Base-by-base conservation (phyloP, 768 basidiomycete genomes). In the Neoboletus subvelutipes region DNA sequence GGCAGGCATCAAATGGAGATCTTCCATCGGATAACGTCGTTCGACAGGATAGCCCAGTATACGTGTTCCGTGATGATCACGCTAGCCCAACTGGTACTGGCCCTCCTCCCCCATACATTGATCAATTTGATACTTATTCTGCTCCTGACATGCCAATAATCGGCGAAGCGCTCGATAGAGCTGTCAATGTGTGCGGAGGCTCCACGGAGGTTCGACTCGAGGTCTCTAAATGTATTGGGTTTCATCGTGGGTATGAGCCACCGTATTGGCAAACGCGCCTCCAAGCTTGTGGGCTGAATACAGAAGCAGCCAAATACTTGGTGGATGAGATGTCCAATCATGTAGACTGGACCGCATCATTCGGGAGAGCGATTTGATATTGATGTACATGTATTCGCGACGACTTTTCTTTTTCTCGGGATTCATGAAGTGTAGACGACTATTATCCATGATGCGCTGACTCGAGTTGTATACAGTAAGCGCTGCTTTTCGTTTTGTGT, bases 321-420 rank as follows among this genome's bases (percentile, higher is more conserved):
- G 55, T 73, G 28, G 58, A 63, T 22, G 70, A 64, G 52, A 73
- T 71, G 70, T 65, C 56, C 37, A 57, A 54, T 17, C 59, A 71
- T 15, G 60, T 64, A 4, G 62, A 73, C 9, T 66, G 63, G 65
- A 17, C 48, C 0, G 12, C 54, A 12, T 41, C 60, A 0, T 45
- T 48, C 5, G 45, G 48, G 15, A 61, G 36, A 33, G 26, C 26
- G 12, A 15, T 18, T 36, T 58, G 58, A 66, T 24, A 7, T 22
- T 22, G 17, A 31, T 8, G 18, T 11, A 4, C 20, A 20, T 29
- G 15, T 15, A 22, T 37, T 50, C 29, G 1, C 43, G 10, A 39
- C 15, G 36, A 39, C 15, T 50, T 12, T 28, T 53, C 1, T 52
- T 28, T 52, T 42, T 42, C 33, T 37, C 10, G 3, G 52, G 46